Evolutionary conservation across 1,284 basidiomycete species (phyloP).

Genomic region (Heliocybe sulcata): DNA sequence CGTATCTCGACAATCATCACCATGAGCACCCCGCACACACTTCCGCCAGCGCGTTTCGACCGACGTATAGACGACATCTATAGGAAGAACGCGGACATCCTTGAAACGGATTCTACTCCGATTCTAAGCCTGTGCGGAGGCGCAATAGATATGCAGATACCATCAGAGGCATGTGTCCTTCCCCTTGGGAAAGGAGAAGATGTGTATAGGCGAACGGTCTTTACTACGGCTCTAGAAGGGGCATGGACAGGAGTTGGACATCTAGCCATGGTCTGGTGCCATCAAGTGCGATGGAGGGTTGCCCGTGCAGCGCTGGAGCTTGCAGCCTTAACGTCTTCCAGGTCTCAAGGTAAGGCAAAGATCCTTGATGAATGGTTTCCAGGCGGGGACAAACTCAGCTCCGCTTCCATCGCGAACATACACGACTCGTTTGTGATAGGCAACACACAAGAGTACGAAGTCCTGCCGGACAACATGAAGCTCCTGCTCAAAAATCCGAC

Average conservation of each 20-base stretch:
- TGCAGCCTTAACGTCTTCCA: slow-evolving; percentile 25
- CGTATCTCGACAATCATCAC: slow-evolving; percentile 82
- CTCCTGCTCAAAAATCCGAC: slow-evolving; percentile 38
- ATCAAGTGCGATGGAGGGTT: slow-evolving; percentile 88
- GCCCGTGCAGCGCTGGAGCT: slow-evolving; percentile 76
- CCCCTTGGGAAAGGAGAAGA: slow-evolving; percentile 19
- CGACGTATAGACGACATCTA: slow-evolving; percentile 76
- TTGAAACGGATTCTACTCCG: slow-evolving; percentile 43
- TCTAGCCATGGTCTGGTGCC: slow-evolving; percentile 97
- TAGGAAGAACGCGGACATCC: slow-evolving; percentile 25
- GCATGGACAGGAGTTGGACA: slow-evolving; percentile 96
- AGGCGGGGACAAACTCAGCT: slow-evolving; percentile 43
- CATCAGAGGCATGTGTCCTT: slow-evolving; percentile 85
- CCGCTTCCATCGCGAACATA: slow-evolving; percentile 8
- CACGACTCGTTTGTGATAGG: slow-evolving; percentile 6
- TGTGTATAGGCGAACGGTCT: slow-evolving; percentile 65
- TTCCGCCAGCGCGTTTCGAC: slow-evolving; percentile 88
- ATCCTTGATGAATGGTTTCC: slow-evolving; percentile 59
- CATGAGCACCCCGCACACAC: slow-evolving; percentile 88
- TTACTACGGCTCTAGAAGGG: slow-evolving; percentile 82
- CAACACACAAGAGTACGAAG: slow-evolving; percentile 23
- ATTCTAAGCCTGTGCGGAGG: slow-evolving; percentile 91
- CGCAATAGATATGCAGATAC: slow-evolving; percentile 86
- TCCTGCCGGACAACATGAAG: slow-evolving; percentile 25
- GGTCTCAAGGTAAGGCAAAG: slow-evolving; percentile 18